These are phyloP conservation scores for Dianthus caryophyllus DNA, from an alignment of 148 eudicot genomes.

Conservation along the genomic window DNA sequence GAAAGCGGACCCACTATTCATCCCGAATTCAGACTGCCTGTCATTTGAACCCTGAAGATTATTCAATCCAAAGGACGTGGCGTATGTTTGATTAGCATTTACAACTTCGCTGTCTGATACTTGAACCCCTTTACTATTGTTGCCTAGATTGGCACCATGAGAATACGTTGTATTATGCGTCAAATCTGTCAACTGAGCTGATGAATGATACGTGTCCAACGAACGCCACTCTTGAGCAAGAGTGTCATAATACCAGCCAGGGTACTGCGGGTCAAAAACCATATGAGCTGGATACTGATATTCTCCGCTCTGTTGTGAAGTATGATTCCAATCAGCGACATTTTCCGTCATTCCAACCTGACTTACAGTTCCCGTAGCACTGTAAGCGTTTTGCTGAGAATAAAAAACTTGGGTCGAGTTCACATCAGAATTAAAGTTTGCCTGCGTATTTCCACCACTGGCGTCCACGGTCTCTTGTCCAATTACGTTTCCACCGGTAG, in stretches of 20 bases:
- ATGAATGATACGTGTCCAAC: slow-evolving; percentile 49
- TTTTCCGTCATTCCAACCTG: slow-evolving; percentile 41
- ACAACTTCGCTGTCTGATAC: slow-evolving; percentile 24
- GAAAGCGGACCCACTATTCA: slow-evolving; percentile 26
- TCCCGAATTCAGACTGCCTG: slow-evolving; percentile 38
- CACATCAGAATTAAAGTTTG: slow-evolving; percentile 32
- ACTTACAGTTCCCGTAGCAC: slow-evolving; percentile 42
- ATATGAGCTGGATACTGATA: slow-evolving; percentile 65
- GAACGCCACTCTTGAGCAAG: slow-evolving; percentile 58
- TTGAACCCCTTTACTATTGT: slow-evolving; percentile 25
- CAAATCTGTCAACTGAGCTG: slow-evolving; percentile 41
- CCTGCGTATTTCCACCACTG: slow-evolving; percentile 28
- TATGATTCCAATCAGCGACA: slow-evolving; percentile 51
- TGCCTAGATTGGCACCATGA: slow-evolving; percentile 31
- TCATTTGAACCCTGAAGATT: slow-evolving; percentile 39
- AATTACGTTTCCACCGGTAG: slow-evolving; percentile 34
- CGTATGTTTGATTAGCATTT: slow-evolving; percentile 26
- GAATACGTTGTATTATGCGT: slow-evolving; percentile 28
- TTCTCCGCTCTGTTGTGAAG: slow-evolving; percentile 35
- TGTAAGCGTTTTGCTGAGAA: slow-evolving; percentile 55
- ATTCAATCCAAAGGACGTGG: slow-evolving; percentile 34
- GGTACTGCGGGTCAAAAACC: slow-evolving; percentile 83
- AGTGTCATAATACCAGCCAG: slow-evolving; percentile 92
- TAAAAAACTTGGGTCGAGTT: slow-evolving; percentile 44
- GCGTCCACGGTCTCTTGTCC: slow-evolving; percentile 20